phyloP scores from a whole-genome alignment of 495 filamentous ascomycete genomes.

The Rostrohypoxylon terebratum region DNA sequence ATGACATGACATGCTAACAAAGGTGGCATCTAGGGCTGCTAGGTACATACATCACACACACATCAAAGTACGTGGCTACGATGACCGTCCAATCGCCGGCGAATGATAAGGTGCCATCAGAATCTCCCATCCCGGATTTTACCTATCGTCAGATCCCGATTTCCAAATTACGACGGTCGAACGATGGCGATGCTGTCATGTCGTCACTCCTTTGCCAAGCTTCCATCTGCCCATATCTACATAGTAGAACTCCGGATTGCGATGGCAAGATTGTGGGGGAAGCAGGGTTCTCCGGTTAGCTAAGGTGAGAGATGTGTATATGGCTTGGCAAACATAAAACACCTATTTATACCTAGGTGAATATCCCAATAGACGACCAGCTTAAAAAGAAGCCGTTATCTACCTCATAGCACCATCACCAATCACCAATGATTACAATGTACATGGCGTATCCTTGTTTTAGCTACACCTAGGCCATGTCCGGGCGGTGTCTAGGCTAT shows the following conservation, averaged over 20 bases:
- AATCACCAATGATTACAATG: no score
- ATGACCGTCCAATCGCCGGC: neutral
- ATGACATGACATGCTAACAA: no score
- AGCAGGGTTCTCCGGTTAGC: slow-evolving; percentile 26
- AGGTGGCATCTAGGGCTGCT: slow-evolving; percentile 2
- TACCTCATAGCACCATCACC: neutral
- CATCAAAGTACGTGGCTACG: neutral
- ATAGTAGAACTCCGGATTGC: slow-evolving; percentile 18
- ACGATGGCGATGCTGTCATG: neutral
- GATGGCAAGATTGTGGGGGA: slow-evolving; percentile 38
- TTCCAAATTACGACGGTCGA: slow-evolving; percentile 1
- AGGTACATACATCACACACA: neutral
- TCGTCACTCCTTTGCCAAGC: slow-evolving; percentile 35
- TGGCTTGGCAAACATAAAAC: slow-evolving; percentile 27
- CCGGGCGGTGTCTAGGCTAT: neutral
- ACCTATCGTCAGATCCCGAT: slow-evolving; percentile 4
- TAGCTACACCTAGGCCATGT: neutral
- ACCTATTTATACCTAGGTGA: neutral
- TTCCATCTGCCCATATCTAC: slow-evolving; percentile 41
- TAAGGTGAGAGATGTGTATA: slow-evolving; percentile 18
- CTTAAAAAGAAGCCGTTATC: neutral
- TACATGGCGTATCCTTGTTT: neutral
- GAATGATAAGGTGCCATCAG: slow-evolving; percentile 11
- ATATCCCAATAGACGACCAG: neutral
- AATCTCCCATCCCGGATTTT: slow-evolving; percentile 13